Conservation (phyloP, 148 eudicot genomes). For the Rhododendron williamsianum region DNA sequence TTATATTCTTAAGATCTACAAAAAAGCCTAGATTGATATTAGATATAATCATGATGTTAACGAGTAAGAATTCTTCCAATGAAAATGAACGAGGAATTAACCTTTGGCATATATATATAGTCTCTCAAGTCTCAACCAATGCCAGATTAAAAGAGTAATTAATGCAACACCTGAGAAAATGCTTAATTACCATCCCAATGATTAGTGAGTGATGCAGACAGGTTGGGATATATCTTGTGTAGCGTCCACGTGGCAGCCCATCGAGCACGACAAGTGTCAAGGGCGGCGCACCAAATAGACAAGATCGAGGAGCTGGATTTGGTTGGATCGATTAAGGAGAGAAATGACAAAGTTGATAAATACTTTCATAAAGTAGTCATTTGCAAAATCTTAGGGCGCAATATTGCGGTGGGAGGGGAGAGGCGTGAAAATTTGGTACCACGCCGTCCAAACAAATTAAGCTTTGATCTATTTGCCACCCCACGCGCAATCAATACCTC, state of each 20-base stretch:
- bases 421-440: conserved; percentile 54
- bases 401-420: conserved; percentile 35
- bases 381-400: conserved; percentile 19
- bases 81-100: not conserved
- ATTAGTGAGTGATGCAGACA: conserved; percentile 33
- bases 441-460: conserved; percentile 64
- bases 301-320: conserved; percentile 17
- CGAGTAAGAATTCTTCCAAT: not conserved
- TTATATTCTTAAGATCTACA: too few species aligned
- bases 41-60: not conserved
- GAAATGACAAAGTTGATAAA: conserved; percentile 1
- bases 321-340: not conserved
- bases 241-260: not conserved
- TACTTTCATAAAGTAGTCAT: not conserved
- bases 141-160: not conserved
- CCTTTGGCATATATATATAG: not conserved
- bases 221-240: conserved; percentile 9
- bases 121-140: not conserved
- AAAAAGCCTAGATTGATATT: too few species aligned
- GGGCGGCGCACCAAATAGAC: conserved; percentile 77
- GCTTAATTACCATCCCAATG: conserved; percentile 11
- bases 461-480: conserved; percentile 43
- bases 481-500: conserved; percentile 63
- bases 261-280: conserved; percentile 28
- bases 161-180: conserved; percentile 17